Conservation (phyloP, 2,329 filamentous ascomycete genomes). For the Ophiobolus disseminans region DNA sequence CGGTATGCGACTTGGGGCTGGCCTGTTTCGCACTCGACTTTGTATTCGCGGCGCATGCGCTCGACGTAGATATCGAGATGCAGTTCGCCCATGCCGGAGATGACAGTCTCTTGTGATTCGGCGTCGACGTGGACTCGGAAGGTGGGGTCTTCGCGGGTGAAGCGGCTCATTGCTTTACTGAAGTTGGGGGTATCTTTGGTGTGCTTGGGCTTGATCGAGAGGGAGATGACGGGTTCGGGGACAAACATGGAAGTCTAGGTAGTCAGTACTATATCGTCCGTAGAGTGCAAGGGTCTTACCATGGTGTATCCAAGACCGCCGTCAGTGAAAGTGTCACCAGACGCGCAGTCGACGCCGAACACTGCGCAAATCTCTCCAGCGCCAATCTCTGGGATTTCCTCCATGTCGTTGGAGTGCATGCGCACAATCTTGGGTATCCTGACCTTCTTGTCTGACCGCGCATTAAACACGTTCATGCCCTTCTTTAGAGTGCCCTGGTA, state of each 20-base stretch:
- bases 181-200: constrained; percentile 92
- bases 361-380: constrained; percentile 98
- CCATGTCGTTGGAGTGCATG: constrained; percentile 99
- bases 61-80: constrained; percentile 98
- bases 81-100: constrained; percentile 97
- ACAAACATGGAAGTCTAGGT: constrained; percentile 86
- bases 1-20: constrained; percentile 97
- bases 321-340: constrained; percentile 97
- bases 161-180: constrained; percentile 97
- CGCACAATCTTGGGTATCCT: constrained; percentile 96
- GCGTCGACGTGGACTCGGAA: constrained; percentile 93
- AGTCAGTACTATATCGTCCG: too few species aligned
- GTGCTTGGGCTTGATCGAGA: constrained; percentile 96
- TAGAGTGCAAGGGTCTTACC: constrained; percentile 51
- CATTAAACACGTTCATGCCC: constrained; percentile 91
- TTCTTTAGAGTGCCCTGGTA: constrained; percentile 93
- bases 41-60: constrained; percentile 95
- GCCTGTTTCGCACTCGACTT: constrained; percentile 93
- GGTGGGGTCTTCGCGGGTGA: constrained; percentile 97
- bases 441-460: constrained; percentile 92
- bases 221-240: constrained; percentile 95
- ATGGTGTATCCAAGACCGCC: constrained; percentile 91
- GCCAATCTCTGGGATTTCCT: constrained; percentile 89
- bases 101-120: constrained; percentile 95
- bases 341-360: constrained; percentile 97